Percentiles rank a stretch among this genome's conserved stretches.
These are phyloP conservation scores for Talaromyces funiculosus DNA, from an alignment of 2,329 filamentous ascomycete species.

Conservation along the genomic window DNA sequence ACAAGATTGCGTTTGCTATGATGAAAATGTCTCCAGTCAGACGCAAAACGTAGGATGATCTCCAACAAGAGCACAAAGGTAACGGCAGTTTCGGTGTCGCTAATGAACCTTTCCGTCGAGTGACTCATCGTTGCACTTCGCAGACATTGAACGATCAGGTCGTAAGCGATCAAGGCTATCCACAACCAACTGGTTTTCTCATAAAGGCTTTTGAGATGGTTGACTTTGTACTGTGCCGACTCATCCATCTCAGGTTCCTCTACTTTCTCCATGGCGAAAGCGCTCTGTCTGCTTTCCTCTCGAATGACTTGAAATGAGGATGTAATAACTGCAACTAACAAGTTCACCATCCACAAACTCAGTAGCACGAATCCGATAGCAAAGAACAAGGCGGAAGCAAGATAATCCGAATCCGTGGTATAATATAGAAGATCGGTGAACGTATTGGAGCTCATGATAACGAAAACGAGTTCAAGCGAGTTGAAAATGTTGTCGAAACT, in stretches of 20 bases:
- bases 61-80: slow-evolving; percentile 75
- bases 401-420: slow-evolving; percentile 84
- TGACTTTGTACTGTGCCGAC: slow-evolving; percentile 26
- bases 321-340: slow-evolving; percentile 93
- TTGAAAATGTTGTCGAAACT: slow-evolving; percentile 94
- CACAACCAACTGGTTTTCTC: slow-evolving; percentile 70
- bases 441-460: slow-evolving; percentile 97
- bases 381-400: slow-evolving; percentile 74
- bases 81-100: slow-evolving; percentile 65
- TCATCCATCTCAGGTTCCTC: slow-evolving; percentile 42
- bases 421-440: slow-evolving; percentile 94
- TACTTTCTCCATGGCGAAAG: slow-evolving; percentile 73
- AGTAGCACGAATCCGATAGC: slow-evolving; percentile 74
- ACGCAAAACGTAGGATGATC: slow-evolving; percentile 70
- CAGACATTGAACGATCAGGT: slow-evolving; percentile 70
- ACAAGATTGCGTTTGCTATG: slow-evolving; percentile 68
- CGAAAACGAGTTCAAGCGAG: slow-evolving; percentile 89
- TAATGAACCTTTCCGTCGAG: slow-evolving; percentile 58
- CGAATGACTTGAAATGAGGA: slow-evolving; percentile 97
- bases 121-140: slow-evolving; percentile 71
- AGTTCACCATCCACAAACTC: slow-evolving; percentile 92
- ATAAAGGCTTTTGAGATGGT: slow-evolving; percentile 63
- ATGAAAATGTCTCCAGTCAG: slow-evolving; percentile 78
- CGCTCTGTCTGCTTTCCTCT: slow-evolving; percentile 90
- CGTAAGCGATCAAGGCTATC: slow-evolving; percentile 73